phyloP scores from a whole-genome alignment of 352 stramenopile species.

The Globisporangium carolinianum region DNA sequence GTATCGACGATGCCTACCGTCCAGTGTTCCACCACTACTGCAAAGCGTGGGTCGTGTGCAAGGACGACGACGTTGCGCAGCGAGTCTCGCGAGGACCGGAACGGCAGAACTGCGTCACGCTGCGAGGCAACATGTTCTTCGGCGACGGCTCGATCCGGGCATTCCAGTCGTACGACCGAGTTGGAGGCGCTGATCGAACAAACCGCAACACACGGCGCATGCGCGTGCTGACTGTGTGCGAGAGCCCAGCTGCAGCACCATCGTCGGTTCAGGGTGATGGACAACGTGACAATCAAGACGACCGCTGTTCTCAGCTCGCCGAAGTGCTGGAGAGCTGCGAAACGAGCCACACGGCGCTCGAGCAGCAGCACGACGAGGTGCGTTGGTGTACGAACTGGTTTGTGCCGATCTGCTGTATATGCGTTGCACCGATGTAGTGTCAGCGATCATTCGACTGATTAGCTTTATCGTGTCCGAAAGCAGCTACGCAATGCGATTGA shows the following conservation, averaged over 20 bases:
- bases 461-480: background rate
- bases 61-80: conserved; percentile 10
- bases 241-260: background rate
- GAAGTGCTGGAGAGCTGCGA: background rate
- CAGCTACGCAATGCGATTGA: background rate
- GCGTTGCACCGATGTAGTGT: no score
- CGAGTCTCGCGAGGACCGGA: background rate
- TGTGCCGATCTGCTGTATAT: no score
- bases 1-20: conserved; percentile 5
- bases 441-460: background rate
- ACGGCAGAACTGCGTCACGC: conserved; percentile 14
- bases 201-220: background rate
- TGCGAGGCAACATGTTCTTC: conserved; percentile 21
- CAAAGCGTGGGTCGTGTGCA: conserved; percentile 16
- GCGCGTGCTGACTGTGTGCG: background rate
- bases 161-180: conserved; percentile 4
- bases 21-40: conserved; percentile 17
- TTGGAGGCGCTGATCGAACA: background rate
- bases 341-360: background rate
- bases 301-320: background rate
- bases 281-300: background rate
- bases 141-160: conserved; percentile 22
- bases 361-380: background rate
- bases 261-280: background rate
- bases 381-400: background rate